Evolutionary conservation across 495 filamentous ascomycete species (phyloP).

Genomic region (Alectoria sarmentosa): DNA sequence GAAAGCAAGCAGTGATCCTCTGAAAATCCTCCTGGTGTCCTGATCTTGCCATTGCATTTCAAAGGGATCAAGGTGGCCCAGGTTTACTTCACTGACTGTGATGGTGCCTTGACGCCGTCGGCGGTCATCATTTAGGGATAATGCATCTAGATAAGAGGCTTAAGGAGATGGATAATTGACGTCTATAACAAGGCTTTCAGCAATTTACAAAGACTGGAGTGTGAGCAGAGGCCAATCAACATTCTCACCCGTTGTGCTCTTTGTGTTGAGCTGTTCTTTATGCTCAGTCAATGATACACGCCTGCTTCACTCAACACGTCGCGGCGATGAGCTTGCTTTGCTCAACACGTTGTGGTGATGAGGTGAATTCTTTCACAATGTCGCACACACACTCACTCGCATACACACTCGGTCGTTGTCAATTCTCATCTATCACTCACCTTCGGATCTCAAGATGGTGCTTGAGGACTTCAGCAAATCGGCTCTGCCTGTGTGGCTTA

Average conservation of each 20-base stretch:
- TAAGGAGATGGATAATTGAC: background rate
- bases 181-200: background rate
- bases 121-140: background rate
- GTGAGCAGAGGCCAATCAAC: background rate
- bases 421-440: no score
- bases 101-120: background rate
- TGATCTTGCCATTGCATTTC: background rate
- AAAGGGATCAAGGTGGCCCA: background rate
- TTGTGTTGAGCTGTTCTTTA: no score
- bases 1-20: background rate
- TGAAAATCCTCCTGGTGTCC: background rate
- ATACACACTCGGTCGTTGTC: no score
- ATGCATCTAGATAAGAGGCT: background rate
- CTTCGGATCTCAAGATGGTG: background rate
- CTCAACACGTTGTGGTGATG: background rate
- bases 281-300: background rate
- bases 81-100: background rate
- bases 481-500: no score
- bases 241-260: background rate
- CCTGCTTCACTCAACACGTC: background rate
- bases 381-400: no score
- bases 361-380: background rate
- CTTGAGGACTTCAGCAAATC: background rate
- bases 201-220: background rate
- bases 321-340: background rate